Conservation (phyloP, 495 filamentous ascomycete genomes). For the Penicillium verhagenii region DNA sequence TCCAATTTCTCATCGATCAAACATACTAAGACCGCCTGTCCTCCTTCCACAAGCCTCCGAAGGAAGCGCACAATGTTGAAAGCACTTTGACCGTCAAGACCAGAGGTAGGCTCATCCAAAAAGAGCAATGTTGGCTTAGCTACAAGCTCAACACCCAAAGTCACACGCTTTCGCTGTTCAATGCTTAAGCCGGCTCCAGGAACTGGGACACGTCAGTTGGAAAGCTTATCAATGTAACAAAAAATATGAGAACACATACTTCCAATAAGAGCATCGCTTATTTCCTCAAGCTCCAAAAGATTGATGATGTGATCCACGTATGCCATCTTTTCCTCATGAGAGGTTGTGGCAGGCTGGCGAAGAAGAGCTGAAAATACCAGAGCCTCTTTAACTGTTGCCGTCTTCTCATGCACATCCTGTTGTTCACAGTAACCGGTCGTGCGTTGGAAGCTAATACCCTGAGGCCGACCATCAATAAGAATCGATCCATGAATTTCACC, state of each 20-base stretch:
- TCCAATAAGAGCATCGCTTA: slow-evolving; percentile 65
- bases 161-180: slow-evolving; percentile 85
- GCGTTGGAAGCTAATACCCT: slow-evolving; percentile 52
- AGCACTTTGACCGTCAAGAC: slow-evolving; percentile 62
- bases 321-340: slow-evolving; percentile 44
- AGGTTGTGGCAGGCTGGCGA: slow-evolving; percentile 37
- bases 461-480: slow-evolving; percentile 46
- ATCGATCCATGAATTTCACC: slow-evolving; percentile 48
- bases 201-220: slow-evolving; percentile 22
- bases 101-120: slow-evolving; percentile 64
- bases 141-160: slow-evolving; percentile 75
- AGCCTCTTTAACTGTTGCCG: slow-evolving; percentile 47
- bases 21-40: slow-evolving; percentile 72
- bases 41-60: slow-evolving; percentile 75
- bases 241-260: slow-evolving; percentile 18
- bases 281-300: slow-evolving; percentile 45
- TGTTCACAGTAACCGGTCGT: slow-evolving; percentile 81
- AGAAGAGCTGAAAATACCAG: slow-evolving; percentile 50
- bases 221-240: background rate
- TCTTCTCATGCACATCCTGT: slow-evolving; percentile 70
- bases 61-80: slow-evolving; percentile 72
- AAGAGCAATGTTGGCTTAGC: slow-evolving; percentile 66
- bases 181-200: slow-evolving; percentile 75
- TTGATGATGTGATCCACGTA: slow-evolving; percentile 53
- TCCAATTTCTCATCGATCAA: too few relatives aligned